Base-by-base conservation (phyloP, 177 flowering plant species). In the Vitis hybrid region DNA sequence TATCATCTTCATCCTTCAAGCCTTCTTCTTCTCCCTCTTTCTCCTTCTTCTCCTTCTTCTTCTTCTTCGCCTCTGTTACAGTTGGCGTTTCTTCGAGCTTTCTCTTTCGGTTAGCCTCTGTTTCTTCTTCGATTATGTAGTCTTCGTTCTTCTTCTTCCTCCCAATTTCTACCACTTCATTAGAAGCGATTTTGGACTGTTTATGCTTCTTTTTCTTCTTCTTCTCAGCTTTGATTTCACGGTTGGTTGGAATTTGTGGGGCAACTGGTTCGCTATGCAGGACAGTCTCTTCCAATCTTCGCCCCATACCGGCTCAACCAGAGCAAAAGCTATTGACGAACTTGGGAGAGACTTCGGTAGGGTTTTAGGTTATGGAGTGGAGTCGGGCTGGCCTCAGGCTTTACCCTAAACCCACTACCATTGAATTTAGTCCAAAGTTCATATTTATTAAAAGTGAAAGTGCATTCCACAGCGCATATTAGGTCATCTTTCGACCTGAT, bases 41-140 rank as follows among this genome's bases (percentile, higher is more conserved):
- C 64, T 21, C 57, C n/a, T 59, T 56, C 60, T 65, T 62, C 59
- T 74, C 57, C 59, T 73, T 64, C 70, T 78, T 76, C 45, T 67
- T 69, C 69, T 73, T 71, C 66, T 56, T 62, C 61, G 65, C 60
- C 3, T 56, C 45, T 5, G 60, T 64, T 23, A 1, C 17, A n/a
- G 4, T 64, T 17, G 11, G 12, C 19, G 5, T 18, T 40, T 14
- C 13, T 62, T 64, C 61, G 49, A 21, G 23, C 45, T 64, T 55
- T 17, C n/a, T 54, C 60, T 70, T 50, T 57, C 30, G 19, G 8
- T 10, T 64, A 34, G 48, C 8, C 14, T 73, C 64, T 4, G 23
- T 17, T 58, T 62, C 61, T 17, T 26, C 65, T 17, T 60, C 61
- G 2, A 30, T 40, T 6, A 40, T 40, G 48, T 40, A 5, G 8